Conservation (phyloP, 306 rosid species). For the Quercus robur region DNA sequence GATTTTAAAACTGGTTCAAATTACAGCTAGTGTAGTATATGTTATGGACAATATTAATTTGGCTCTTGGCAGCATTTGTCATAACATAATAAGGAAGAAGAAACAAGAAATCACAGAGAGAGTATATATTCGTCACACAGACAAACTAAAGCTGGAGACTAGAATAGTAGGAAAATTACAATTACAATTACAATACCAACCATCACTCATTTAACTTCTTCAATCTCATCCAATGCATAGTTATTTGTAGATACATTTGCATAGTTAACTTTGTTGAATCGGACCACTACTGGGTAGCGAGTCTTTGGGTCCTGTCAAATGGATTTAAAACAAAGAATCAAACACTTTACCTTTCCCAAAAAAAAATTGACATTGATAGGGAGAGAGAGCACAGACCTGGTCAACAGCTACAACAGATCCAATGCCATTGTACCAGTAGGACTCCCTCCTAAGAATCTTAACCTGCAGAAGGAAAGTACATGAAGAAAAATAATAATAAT, state of each 20-base stretch:
- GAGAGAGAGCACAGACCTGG: conserved; percentile 45
- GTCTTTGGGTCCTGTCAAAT: conserved; percentile 63
- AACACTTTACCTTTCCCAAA: neutral
- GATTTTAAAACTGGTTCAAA: neutral
- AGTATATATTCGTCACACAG: conserved; percentile 38
- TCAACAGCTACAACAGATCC: conserved; percentile 89
- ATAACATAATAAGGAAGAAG: neutral
- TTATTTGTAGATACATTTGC: conserved; percentile 89
- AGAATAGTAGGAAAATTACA: conserved; percentile 33
- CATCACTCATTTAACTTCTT: conserved; percentile 51
- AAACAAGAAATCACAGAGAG: conserved; percentile 36
- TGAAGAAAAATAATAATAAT: too few species aligned
- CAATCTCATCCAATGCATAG: conserved; percentile 85
- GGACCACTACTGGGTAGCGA: conserved; percentile 85
- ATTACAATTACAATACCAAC: conserved; percentile 35
- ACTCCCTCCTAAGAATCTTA: conserved; percentile 82
- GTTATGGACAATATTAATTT: neutral
- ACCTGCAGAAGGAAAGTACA: conserved; percentile 43
- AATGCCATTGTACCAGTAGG: conserved; percentile 74
- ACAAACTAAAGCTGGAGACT: conserved; percentile 29
- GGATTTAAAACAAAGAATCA: conserved; percentile 3
- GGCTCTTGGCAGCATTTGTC: conserved; percentile 8
- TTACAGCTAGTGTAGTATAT: neutral
- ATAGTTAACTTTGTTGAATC: conserved; percentile 80
- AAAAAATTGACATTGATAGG: neutral